Conservation (phyloP, 2,329 filamentous ascomycete genomes). For the Beauveria sp. region DNA sequence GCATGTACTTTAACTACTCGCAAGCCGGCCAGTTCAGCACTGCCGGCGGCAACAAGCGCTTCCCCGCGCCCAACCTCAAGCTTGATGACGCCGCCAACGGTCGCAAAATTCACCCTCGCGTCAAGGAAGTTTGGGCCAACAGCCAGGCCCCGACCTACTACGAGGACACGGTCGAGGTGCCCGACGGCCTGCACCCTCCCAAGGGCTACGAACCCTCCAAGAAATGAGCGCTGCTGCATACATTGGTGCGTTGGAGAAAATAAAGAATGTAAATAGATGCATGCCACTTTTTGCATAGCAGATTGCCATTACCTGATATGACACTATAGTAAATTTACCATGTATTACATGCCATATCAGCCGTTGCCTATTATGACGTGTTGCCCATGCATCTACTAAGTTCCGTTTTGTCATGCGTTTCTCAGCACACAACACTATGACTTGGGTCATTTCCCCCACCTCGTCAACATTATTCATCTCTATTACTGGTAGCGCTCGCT, state of each 20-base stretch:
- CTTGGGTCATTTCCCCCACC: no score
- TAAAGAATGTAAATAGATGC: neutral
- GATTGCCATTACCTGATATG: no score
- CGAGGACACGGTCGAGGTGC: conserved; percentile 27
- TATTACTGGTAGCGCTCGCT: neutral
- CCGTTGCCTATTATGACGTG: no score
- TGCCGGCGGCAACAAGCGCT: conserved; percentile 25
- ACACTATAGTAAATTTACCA: no score
- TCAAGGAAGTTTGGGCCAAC: conserved; percentile 30
- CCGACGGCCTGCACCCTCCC: conserved; percentile 37
- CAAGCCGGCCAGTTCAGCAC: conserved; percentile 43
- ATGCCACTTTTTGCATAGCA: neutral
- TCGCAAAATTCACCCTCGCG: conserved; percentile 28
- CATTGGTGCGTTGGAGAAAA: neutral
- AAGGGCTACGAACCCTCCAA: conserved; percentile 23
- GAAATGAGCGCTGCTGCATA: neutral
- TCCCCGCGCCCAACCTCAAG: conserved; percentile 33
- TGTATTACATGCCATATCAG: no score
- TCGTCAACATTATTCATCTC: neutral
- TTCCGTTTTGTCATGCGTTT: no score
- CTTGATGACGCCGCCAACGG: conserved; percentile 21
- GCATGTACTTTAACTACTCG: conserved; percentile 44
- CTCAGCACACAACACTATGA: no score
- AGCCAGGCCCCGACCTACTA: conserved; percentile 35
- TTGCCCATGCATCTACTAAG: no score